Percentiles rank a stretch among this genome's conserved stretches.
These are phyloP conservation scores for Lactarius indigo DNA, from an alignment of 768 basidiomycete genomes.

Conservation along the genomic window DNA sequence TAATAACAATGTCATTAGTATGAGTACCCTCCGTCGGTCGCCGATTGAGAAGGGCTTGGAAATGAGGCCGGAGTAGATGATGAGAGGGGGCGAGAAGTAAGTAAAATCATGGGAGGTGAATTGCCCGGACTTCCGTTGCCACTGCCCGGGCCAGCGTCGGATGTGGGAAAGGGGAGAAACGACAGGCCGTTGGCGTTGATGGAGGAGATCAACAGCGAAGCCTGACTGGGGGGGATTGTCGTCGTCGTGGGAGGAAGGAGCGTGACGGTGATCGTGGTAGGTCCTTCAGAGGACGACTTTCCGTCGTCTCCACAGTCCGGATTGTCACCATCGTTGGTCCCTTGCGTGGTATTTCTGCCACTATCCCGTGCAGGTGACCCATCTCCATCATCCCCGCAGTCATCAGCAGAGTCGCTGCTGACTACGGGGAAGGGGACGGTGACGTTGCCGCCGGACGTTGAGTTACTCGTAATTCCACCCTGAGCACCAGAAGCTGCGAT, in stretches of 20 bases:
- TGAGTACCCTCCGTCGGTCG: not conserved
- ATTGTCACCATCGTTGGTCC: constrained; percentile 7
- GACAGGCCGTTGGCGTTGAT: constrained; percentile 20
- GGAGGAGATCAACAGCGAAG: constrained; percentile 27
- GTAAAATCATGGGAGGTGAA: constrained; percentile 4
- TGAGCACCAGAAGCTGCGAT: constrained; percentile 47
- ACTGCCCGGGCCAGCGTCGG: constrained; percentile 12
- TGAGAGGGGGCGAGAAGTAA: not conserved
- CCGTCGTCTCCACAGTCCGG: constrained; percentile 1
- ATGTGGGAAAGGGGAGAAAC: constrained; percentile 39
- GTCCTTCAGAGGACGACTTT: constrained; percentile 30
- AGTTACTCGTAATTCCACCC: constrained; percentile 38
- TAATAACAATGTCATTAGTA: not conserved
- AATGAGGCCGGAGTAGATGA: not conserved
- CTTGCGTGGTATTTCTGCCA: constrained; percentile 4
- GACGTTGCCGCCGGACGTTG: constrained; percentile 23
- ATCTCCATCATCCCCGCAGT: not conserved
- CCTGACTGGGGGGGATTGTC: constrained; percentile 43
- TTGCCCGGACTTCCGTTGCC: not conserved
- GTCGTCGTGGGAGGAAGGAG: constrained; percentile 37
- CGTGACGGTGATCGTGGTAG: constrained; percentile 28
- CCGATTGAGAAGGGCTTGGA: not conserved
- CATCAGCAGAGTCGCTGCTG: constrained; percentile 6
- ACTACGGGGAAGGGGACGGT: constrained; percentile 27
- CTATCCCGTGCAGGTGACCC: not conserved